These are phyloP conservation scores for Pilaira anomala DNA, from an alignment of 192 early-diverging fungal genomes.

Conservation along the genomic window DNA sequence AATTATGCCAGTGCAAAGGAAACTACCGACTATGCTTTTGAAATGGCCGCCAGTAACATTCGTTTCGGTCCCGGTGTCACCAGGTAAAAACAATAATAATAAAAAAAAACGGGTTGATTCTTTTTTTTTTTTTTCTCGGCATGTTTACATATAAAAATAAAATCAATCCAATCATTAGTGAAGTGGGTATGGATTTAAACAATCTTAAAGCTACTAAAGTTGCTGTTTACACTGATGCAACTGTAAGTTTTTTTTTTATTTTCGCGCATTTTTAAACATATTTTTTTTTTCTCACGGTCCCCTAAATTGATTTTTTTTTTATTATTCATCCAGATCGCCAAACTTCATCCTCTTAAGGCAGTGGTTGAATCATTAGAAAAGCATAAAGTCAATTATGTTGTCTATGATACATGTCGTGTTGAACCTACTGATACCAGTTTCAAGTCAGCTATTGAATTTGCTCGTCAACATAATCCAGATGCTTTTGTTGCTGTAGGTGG, in stretches of 20 bases:
- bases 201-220: conserved; percentile 82
- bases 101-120: neutral
- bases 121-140: neutral
- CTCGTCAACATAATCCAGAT: conserved; percentile 69
- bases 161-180: conserved; percentile 32
- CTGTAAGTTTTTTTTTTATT: conserved; percentile 38
- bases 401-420: conserved; percentile 76
- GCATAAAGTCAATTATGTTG: conserved; percentile 60
- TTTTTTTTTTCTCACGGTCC: neutral
- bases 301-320: neutral
- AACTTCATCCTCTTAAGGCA: conserved; percentile 70
- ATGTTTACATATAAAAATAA: neutral
- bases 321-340: conserved; percentile 48
- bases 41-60: conserved; percentile 88
- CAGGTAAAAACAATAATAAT: conserved; percentile 37
- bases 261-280: neutral
- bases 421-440: conserved; percentile 86
- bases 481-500: conserved; percentile 90
- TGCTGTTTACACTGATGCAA: conserved; percentile 80
- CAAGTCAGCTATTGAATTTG: conserved; percentile 78
- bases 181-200: conserved; percentile 80
- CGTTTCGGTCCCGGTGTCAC: conserved; percentile 85
- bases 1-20: conserved; percentile 37
- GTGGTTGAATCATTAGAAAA: conserved; percentile 73
- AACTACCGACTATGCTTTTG: conserved; percentile 65